Evolutionary conservation across 2,329 filamentous ascomycete genomes (phyloP), one percentile per base, ranked within the genome.

Genomic region (Ascocoryne sarcoides): DNA sequence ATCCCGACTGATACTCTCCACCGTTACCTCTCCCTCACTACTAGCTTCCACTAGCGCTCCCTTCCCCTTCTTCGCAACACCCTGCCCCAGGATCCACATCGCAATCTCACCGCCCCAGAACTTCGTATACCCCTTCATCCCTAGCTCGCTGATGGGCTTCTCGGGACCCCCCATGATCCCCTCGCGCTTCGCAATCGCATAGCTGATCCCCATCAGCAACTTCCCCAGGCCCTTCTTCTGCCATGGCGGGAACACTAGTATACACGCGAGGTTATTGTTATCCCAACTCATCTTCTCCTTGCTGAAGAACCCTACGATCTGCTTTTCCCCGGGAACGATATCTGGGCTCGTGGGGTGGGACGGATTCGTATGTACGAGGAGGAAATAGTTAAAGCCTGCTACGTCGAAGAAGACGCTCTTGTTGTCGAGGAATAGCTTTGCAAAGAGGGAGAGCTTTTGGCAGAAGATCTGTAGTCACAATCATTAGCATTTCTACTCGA

Each of bases 271-370:
- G 51, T 96, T 98, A 63, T 98, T 96, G 56, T 90, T 89, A 57
- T 98, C 92, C 90, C 92, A 98, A 3, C 87, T 95, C 70, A 95
- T 84, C 62, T 96, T 96, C 63, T 98, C 92, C 60, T 98, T 96
- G 48, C 85, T 93, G 67, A 96, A 98, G 71, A 96, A 96, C n/a
- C 92, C 92, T 1, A 90, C 76, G 20, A 95, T 80, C 56, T 82
- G 77, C 15, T 62, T 57, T 30, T 62, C 59, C 15, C 55, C 12
- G 23, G 45, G 37, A 7, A 42, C 38, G 70, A 70, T 51, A 12
- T 75, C 66, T 34, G 44, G 36, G 8, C 43, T 39, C 70, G 70
- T 52, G n/a, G 75, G 67, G 32, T 44, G 38, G 5, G 40, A 36
- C 70, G 70, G 52, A 14, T 75, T 67, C 7, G 79, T 83, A 57